Conservation (phyloP, 2,329 filamentous ascomycete species). For the Basipetospora chlamydospora region DNA sequence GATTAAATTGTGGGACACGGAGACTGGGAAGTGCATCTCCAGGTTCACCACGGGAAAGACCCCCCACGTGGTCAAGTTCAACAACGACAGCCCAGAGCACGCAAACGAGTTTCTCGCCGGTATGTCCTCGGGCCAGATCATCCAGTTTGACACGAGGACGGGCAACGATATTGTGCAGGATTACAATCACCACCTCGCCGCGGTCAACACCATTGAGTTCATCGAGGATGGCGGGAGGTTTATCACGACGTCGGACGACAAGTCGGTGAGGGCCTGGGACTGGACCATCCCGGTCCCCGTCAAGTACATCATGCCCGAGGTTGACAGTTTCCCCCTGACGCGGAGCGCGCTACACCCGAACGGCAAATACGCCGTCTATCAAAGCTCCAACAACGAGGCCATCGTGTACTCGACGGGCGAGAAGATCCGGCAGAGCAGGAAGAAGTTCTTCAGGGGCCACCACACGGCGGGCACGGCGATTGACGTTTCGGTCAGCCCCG, state of each 20-base stretch:
- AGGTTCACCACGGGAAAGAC: conserved; percentile 91
- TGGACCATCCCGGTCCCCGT: conserved; percentile 97
- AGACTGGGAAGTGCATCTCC: conserved; percentile 75
- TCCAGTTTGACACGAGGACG: conserved; percentile 84
- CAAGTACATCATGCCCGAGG: conserved; percentile 84
- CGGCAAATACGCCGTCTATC: conserved; percentile 89
- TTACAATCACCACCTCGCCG: conserved; percentile 96
- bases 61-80: conserved; percentile 88
- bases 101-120: conserved; percentile 86
- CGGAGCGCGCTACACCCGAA: conserved; percentile 72
- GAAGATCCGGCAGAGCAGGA: conserved; percentile 92
- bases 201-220: conserved; percentile 94
- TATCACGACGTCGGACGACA: conserved; percentile 96
- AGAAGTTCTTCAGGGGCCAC: conserved; percentile 91
- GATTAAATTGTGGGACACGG: conserved; percentile 98
- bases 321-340: conserved; percentile 95
- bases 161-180: conserved; percentile 74
- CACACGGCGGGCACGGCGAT: conserved; percentile 92
- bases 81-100: conserved; percentile 67
- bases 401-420: conserved; percentile 89
- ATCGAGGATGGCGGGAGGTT: conserved; percentile 89
- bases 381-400: conserved; percentile 90
- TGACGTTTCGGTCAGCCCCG: conserved; percentile 74
- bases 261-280: conserved; percentile 91
- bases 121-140: conserved; percentile 98